Evolutionary conservation across 2,329 filamentous ascomycete genomes (phyloP).

Genomic region (Scytalidium sp.): DNA sequence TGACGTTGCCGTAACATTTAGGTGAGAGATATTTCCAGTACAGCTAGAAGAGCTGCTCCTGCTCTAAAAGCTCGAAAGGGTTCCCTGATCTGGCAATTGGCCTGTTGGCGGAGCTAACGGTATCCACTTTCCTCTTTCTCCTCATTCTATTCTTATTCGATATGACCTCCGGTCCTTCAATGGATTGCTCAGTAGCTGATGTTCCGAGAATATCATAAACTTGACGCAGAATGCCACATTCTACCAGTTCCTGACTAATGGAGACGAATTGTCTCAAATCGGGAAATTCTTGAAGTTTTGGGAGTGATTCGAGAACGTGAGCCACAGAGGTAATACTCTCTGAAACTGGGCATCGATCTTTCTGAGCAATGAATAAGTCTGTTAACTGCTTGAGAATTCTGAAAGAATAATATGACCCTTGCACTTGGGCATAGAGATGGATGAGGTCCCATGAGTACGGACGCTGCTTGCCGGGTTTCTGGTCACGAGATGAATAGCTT

Average conservation of each 20-base stretch:
- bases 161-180: too few species aligned
- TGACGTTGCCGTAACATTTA: too few species aligned
- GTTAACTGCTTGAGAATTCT: constrained; percentile 28
- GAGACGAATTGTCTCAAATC: constrained; percentile 8
- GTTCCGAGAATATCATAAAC: constrained; percentile 10
- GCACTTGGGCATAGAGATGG: constrained; percentile 27
- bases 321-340: constrained; percentile 8
- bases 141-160: too few species aligned
- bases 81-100: too few species aligned
- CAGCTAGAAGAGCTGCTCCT: too few species aligned
- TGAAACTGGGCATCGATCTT: constrained; percentile 1
- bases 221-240: constrained; percentile 7
- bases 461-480: constrained; percentile 3
- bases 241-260: constrained; percentile 7
- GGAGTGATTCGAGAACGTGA: constrained; percentile 16
- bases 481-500: not conserved
- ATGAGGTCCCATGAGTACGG: constrained; percentile 27
- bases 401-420: constrained; percentile 29
- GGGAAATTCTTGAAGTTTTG: constrained; percentile 14
- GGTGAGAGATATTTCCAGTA: too few species aligned
- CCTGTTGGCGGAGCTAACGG: too few species aligned
- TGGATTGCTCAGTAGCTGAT: too few species aligned
- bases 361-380: constrained; percentile 11
- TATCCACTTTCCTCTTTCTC: too few species aligned
- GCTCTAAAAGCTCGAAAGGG: too few species aligned